phyloP scores from a whole-genome alignment of 225 moss, liverwort and hornwort genomes.

The Bryum argenteum region DNA sequence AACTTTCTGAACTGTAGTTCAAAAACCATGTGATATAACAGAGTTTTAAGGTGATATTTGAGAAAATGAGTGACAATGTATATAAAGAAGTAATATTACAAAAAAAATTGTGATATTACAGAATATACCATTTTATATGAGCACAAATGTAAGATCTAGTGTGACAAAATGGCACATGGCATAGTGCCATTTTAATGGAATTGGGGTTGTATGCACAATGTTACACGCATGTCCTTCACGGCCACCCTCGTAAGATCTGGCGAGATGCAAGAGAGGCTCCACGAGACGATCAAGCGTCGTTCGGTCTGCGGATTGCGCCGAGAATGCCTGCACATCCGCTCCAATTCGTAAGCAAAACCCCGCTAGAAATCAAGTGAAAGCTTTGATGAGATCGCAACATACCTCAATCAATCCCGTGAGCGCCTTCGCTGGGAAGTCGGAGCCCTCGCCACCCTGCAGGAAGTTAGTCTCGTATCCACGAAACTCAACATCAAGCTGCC shows the following conservation, averaged over 20 bases:
- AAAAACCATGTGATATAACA: no score
- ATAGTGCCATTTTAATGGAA: no score
- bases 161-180: no score
- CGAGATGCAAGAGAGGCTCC: conserved; percentile 79
- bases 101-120: no score
- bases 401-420: conserved; percentile 75
- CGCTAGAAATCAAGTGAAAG: not conserved
- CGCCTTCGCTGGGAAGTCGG: conserved; percentile 88
- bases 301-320: conserved; percentile 51
- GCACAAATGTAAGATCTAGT: no score
- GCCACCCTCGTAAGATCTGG: conserved; percentile 84
- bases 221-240: conserved; percentile 92
- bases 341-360: not conserved
- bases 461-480: conserved; percentile 80
- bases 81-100: no score
- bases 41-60: no score
- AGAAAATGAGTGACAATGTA: no score
- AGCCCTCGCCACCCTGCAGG: conserved; percentile 49
- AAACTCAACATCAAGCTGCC: conserved; percentile 78
- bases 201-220: conserved; percentile 76
- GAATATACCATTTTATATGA: no score
- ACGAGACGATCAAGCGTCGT: conserved; percentile 67
- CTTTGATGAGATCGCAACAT: conserved; percentile 18
- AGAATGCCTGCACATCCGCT: conserved; percentile 35
- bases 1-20: no score